A percentile compares a stretch with the other conserved stretches of the same genome.
phyloP scores from a whole-genome alignment of 169 alveolate species.

The Amoebophrya sp. region DNA sequence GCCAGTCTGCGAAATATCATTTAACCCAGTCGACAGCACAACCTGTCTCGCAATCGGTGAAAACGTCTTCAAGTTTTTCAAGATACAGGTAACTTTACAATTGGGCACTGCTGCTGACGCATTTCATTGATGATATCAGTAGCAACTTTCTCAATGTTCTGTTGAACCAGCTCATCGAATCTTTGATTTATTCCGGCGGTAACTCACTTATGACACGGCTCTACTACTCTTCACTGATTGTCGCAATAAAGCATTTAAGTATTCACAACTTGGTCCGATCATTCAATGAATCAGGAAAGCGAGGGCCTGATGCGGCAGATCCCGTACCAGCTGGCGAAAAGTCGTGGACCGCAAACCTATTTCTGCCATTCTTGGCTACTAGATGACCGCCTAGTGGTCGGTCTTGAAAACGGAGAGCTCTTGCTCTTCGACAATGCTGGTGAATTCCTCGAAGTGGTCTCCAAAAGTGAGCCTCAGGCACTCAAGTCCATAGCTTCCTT shows the following conservation, averaged over 20 bases:
- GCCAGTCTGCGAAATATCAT: background rate
- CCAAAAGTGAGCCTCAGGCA: slow-evolving; percentile 49
- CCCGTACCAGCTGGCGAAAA: background rate
- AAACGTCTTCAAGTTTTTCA: slow-evolving; percentile 54
- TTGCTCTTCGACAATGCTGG: slow-evolving; percentile 60
- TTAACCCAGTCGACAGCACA: slow-evolving; percentile 40
- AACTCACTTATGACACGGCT: too few species aligned
- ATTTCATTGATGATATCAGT: too few species aligned
- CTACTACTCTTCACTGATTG: too few species aligned
- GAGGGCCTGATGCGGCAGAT: background rate
- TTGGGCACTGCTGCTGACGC: too few species aligned
- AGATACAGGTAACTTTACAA: too few species aligned
- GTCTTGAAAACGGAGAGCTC: slow-evolving; percentile 62
- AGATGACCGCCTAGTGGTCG: slow-evolving; percentile 63
- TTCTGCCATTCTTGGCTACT: slow-evolving; percentile 65
- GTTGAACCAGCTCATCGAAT: too few species aligned
- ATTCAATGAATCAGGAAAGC: too few species aligned
- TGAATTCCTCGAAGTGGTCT: slow-evolving; percentile 55
- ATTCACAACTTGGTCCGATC: too few species aligned
- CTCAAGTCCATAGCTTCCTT: slow-evolving; percentile 56
- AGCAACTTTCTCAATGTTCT: too few species aligned
- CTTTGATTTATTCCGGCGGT: too few species aligned
- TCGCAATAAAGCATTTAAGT: too few species aligned
- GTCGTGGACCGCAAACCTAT: slow-evolving; percentile 50
- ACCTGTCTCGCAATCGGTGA: slow-evolving; percentile 53